A percentile compares a stretch with the other conserved stretches of the same genome.
These are phyloP conservation scores for Danielozyma ontarioensis DNA, from an alignment of 805 yeast genomes.

Conservation along the genomic window DNA sequence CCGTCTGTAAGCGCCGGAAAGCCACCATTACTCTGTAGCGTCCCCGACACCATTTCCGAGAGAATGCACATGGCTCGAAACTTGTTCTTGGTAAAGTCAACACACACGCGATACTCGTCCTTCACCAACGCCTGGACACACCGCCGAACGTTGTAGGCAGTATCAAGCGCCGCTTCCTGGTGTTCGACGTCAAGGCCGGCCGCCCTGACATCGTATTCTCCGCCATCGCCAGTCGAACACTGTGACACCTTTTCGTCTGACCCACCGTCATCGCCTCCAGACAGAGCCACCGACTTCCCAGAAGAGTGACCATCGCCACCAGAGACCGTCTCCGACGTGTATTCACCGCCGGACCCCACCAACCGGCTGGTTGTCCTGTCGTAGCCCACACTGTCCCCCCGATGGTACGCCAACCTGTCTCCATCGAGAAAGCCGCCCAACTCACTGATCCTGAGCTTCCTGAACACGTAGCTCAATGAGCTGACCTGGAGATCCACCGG, in stretches of 20 bases:
- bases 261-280: too few relatives aligned
- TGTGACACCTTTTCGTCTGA: too few relatives aligned
- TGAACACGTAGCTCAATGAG: conserved; percentile 53
- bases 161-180: conserved; percentile 49
- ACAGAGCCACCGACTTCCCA: too few relatives aligned
- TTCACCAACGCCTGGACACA: conserved; percentile 39
- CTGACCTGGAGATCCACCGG: conserved; percentile 58
- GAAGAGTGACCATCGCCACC: conserved; percentile 5
- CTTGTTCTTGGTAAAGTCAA: conserved; percentile 64
- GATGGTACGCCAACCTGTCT: not conserved
- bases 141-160: conserved; percentile 43
- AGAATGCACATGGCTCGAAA: conserved; percentile 58
- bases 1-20: conserved; percentile 19
- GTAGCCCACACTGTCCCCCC: not conserved
- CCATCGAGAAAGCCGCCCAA: conserved; percentile 38
- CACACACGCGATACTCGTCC: conserved; percentile 61
- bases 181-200: conserved; percentile 3
- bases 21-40: conserved; percentile 1
- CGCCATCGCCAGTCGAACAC: too few relatives aligned
- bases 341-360: not conserved
- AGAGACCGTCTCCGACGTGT: conserved; percentile 10
- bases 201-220: not conserved
- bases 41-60: too few relatives aligned
- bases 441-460: conserved; percentile 41
- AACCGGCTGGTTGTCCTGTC: conserved; percentile 2